phyloP scores from a whole-genome alignment of 345 rosid species.

The Acer campestre region DNA sequence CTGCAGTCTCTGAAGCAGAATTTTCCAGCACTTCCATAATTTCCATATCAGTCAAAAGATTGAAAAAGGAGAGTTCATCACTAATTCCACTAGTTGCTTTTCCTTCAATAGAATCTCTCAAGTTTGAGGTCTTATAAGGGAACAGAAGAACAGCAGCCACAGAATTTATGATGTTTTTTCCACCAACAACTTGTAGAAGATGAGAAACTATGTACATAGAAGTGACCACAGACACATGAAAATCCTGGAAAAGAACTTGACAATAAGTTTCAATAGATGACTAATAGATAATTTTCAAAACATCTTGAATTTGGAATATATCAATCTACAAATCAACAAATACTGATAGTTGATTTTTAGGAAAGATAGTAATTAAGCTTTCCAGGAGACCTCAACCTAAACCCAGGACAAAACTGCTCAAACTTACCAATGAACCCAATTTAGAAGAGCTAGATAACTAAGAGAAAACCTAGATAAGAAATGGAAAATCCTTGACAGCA shows the following conservation, averaged over 20 bases:
- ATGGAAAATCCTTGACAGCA: slow-evolving; percentile 3
- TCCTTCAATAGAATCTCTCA: slow-evolving; percentile 27
- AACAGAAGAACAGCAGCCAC: slow-evolving; percentile 45
- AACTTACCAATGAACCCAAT: not conserved
- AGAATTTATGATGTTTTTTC: slow-evolving; percentile 40
- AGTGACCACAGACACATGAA: slow-evolving; percentile 45
- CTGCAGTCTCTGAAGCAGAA: slow-evolving; percentile 27
- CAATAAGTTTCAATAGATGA: slow-evolving; percentile 11
- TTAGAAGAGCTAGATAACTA: not conserved
- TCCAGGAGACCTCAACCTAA: not conserved
- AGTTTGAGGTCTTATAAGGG: slow-evolving; percentile 36
- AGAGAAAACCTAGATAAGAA: not conserved
- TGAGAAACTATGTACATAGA: slow-evolving; percentile 59
- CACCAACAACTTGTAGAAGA: slow-evolving; percentile 66
- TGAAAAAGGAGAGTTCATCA: slow-evolving; percentile 28
- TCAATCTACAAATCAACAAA: not conserved
- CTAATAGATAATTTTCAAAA: not conserved
- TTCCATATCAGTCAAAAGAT: slow-evolving; percentile 27
- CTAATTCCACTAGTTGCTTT: slow-evolving; percentile 17
- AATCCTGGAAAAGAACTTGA: slow-evolving; percentile 42
- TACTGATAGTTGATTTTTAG: not conserved
- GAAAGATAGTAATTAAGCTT: not conserved
- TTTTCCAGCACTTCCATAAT: slow-evolving; percentile 23
- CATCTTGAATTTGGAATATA: not conserved
- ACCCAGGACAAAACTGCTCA: not conserved